A percentile compares a stretch with the other conserved stretches of the same genome.
These are phyloP conservation scores for Cicer chorassanicum DNA, from an alignment of 306 rosid species.

Conservation along the genomic window DNA sequence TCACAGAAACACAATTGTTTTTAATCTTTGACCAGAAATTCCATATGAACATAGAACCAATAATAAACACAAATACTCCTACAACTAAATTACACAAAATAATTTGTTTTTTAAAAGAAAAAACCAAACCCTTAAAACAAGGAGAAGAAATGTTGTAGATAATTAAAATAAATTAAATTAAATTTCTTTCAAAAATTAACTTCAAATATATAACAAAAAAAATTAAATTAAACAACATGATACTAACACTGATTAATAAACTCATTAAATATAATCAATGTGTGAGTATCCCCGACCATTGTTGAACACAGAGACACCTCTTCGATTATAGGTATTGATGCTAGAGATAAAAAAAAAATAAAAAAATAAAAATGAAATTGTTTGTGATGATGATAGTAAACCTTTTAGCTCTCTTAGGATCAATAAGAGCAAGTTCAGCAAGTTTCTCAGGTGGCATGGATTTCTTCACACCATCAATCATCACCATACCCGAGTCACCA, in stretches of 20 bases:
- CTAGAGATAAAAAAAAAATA: background rate
- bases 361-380: conserved; percentile 28
- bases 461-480: conserved; percentile 66
- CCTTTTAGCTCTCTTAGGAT: conserved; percentile 96
- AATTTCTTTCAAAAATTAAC: background rate
- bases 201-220: background rate
- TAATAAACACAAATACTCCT: background rate
- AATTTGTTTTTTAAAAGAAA: background rate
- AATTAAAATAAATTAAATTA: background rate
- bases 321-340: too few relatives aligned
- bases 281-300: too few relatives aligned
- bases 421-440: conserved; percentile 93
- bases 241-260: too few relatives aligned
- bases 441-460: conserved; percentile 83
- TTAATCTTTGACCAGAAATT: conserved; percentile 11
- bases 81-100: background rate
- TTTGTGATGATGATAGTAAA: conserved; percentile 23
- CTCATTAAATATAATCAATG: too few relatives aligned
- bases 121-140: background rate
- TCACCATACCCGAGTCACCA: conserved; percentile 49
- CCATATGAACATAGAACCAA: background rate
- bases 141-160: background rate
- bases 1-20: background rate
- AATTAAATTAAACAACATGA: too few relatives aligned
- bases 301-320: too few relatives aligned